Evolutionary conservation across 2,329 filamentous ascomycete genomes (phyloP), one percentile per base, ranked within the genome.

Genomic region (Lachnellula subtilissima): DNA sequence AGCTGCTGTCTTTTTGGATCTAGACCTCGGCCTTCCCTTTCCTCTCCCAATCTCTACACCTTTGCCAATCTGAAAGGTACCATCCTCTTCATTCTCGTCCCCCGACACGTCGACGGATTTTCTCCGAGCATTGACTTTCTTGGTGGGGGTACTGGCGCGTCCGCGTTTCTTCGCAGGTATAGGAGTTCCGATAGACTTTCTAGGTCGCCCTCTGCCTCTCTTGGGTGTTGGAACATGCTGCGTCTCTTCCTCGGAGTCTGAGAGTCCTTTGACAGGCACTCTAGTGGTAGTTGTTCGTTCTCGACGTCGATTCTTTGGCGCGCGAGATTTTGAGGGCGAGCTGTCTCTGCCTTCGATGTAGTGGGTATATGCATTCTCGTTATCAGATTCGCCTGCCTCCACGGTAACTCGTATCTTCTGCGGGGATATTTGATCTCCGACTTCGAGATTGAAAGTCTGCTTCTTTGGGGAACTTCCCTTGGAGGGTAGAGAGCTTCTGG

Each of bases 131-230:
- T 59, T 57, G 2, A 37, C 43, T 45, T 62, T 67, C 19, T 58
- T 59, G 11, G 47, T 58, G 7, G 64, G 65, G 28, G 68, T 69
- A 35, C 55, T 47, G 5, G 55, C 59, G 47, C 64, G 64, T 14
- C 56, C 57, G 17, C 52, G 22, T 53, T 63, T 66, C 45, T 67
- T 68, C 5, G 55, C 50, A 25, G 73, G 72, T 4, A 73, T 72
- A 35, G 70, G 69, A 61, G 70, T 70, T 40, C 65, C 63, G 49
- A 69, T 69, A 25, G 75, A 74, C 61, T 77, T 78, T 47, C 72
- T 70, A 36, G 74, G 73, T 45, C 75, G 69, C 19, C 74, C 74
- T 64, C 72, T 71, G 47, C 69, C 69, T 62, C 67, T 71, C 59
- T 71, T 72, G 1, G 75, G 73, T 0, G 74, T 74, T 28, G 68